Base-by-base conservation (phyloP, 805 yeast genomes). In the Danielia reshetovae region DNA sequence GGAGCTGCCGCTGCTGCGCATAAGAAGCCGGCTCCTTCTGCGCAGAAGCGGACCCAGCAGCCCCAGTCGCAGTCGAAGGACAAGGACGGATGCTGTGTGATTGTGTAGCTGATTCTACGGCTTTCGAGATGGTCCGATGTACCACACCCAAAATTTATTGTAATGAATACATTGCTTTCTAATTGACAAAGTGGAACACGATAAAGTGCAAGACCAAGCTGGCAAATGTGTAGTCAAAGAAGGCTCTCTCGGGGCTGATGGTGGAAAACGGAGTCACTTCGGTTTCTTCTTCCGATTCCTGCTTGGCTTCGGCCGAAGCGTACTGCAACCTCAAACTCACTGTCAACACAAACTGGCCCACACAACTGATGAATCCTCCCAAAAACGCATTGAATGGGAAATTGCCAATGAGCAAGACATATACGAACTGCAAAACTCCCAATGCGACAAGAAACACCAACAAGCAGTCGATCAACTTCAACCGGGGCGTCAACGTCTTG, bases 321-420 rank as follows among this genome's bases (percentile, higher is more conserved):
- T 59, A 68, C 55, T 89, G 97, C 52, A 90, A 72, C 53, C 97
- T 73, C 52, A 93, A 68, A 41, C 85, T 74, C 27, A 85, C 86
- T 9, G 94, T 78, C 43, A 93, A 73, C 17, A 93, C 97, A 58
- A 93, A 93, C 60, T 93, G 97, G 10, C 95, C 97, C 32, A 93
- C 97, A 29, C 97, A 85, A 15, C 87, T 69, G 36, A 83, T 75
- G 56, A 93, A 93, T 1, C 97, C 97, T 14, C 95, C 90, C 40
- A 93, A 71, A 56, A 93, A 93, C 16, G 96, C 97, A 62, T 93
- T 93, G 74, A 93, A 93, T 12, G 99, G 99, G 74, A 83, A 93
- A 50, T 77, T 86, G 24, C 97, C 95, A 29, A 88, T 77, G 10
- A 87, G 41, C 27, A 81, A 48, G 46, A 85, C 84, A 59, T 88